Base-by-base conservation (phyloP, 495 filamentous ascomycete genomes). In the Penicillium ochrochloron region DNA sequence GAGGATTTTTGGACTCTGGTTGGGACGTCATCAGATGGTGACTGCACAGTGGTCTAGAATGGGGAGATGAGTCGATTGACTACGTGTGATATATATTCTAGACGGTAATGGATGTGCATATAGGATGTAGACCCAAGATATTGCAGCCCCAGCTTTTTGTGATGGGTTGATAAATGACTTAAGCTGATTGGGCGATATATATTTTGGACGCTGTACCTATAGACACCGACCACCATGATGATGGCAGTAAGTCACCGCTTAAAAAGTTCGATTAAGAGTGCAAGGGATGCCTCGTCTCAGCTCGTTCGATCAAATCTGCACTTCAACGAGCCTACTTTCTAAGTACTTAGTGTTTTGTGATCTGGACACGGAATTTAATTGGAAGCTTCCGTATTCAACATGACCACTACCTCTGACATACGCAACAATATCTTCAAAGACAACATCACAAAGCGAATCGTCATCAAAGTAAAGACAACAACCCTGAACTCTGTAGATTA, bases 11-110 rank as follows among this genome's bases (percentile, higher is more conserved):
- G 10, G 48, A 6, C 19, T 48, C 12, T 23, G 42, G 2, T 21
- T 21, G n/a, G 42, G 3, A 51, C 48, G 48, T 51, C 48, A 51
- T 51, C 48, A 51, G 11, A 48, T 65, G 58, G 33, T 56, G 52
- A 23, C 14, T 27, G 5, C 21, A 3, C 1, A 27, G 25, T 34
- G 52, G 51, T 56, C 51, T 62, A 56, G 60, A 62, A 62, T 52
- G n/a, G 35, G 23, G 23, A 29, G 10, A 10, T 33, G 23, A 15
- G 21, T 50, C 21, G 46, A 50, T 50, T 8, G 21, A 7, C 1
- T 27, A 1, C 27, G 21, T 48, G 46, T 2, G 8, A 51, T 27
- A 51, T 51, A 14, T 11, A 50, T 27, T 51, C 48, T 29, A 29
- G 25, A 29, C 48, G 2, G 5, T 12, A 21, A 23, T 21, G 9